These are phyloP conservation scores for Trametes versicolor DNA, from an alignment of 1,284 basidiomycete genomes.

Conservation along the genomic window DNA sequence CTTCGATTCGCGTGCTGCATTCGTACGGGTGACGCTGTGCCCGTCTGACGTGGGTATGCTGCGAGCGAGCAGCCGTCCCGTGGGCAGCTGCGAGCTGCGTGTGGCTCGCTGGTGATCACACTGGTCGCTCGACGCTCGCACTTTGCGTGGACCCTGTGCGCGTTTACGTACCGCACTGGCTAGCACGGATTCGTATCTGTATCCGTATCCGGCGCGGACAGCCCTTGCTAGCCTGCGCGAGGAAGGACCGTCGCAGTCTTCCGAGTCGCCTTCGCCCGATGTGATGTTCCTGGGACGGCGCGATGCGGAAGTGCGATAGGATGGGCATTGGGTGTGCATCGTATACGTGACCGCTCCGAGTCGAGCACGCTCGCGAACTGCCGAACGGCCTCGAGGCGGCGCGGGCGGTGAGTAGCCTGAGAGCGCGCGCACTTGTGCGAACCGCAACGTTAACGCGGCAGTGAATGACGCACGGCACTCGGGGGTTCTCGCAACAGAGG, in stretches of 20 bases:
- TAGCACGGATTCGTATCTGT: not conserved
- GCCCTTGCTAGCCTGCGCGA: not conserved
- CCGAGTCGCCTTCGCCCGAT: not conserved
- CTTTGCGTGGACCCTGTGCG: constrained; percentile 10
- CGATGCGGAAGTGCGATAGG: not conserved
- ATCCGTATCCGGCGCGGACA: constrained; percentile 12
- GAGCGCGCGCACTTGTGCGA: not conserved
- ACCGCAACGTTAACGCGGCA: not conserved
- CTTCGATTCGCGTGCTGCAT: too few relatives aligned
- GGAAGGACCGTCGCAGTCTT: not conserved
- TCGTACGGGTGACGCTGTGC: too few relatives aligned
- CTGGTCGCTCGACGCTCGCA: too few relatives aligned
- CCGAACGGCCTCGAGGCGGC: constrained; percentile 2
- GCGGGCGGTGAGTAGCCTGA: constrained; percentile 1
- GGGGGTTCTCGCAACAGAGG: not conserved
- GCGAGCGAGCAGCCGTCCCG: too few relatives aligned
- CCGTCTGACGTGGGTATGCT: too few relatives aligned
- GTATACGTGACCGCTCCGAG: not conserved
- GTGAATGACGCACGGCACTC: not conserved
- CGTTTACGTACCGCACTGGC: constrained; percentile 22
- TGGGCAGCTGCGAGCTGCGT: too few relatives aligned
- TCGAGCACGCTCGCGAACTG: not conserved
- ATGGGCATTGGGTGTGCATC: not conserved
- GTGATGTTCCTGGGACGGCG: not conserved
- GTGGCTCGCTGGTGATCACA: too few relatives aligned